phyloP scores from a whole-genome alignment of 2,329 filamentous ascomycete genomes.

The Domatiomyces catenatus region DNA sequence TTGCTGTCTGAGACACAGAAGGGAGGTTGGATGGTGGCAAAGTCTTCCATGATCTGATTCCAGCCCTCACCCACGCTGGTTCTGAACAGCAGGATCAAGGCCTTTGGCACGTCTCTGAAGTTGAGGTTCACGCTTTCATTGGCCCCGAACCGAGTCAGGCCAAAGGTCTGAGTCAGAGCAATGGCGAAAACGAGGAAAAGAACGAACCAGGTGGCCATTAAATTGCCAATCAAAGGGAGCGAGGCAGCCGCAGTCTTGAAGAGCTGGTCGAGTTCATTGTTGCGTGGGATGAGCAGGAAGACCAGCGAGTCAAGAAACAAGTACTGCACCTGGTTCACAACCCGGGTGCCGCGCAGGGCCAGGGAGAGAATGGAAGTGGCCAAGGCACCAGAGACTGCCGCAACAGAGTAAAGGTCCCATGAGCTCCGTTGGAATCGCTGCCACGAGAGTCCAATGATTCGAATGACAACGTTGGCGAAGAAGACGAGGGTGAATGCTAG shows the following conservation, averaged over 20 bases:
- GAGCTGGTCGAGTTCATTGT: slow-evolving; percentile 90
- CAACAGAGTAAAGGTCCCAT: slow-evolving; percentile 82
- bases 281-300: slow-evolving; percentile 80
- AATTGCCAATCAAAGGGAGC: slow-evolving; percentile 74
- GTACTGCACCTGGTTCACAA: slow-evolving; percentile 78
- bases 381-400: slow-evolving; percentile 66
- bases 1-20: slow-evolving; percentile 56
- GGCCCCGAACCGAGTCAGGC: slow-evolving; percentile 70
- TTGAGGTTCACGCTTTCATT: slow-evolving; percentile 68
- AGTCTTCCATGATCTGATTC: slow-evolving; percentile 96
- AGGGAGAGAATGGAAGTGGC: slow-evolving; percentile 66
- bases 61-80: slow-evolving; percentile 91
- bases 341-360: slow-evolving; percentile 37
- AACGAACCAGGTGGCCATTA: slow-evolving; percentile 93
- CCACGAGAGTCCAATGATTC: slow-evolving; percentile 82
- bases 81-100: slow-evolving; percentile 79
- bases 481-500: slow-evolving; percentile 69
- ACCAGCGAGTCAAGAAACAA: slow-evolving; percentile 83
- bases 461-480: slow-evolving; percentile 64
- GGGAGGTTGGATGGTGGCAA: slow-evolving; percentile 61
- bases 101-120: slow-evolving; percentile 84
- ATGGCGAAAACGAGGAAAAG: slow-evolving; percentile 94
- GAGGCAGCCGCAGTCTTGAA: slow-evolving; percentile 97
- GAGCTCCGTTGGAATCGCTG: slow-evolving; percentile 78
- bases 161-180: slow-evolving; percentile 88